A percentile compares a stretch with the other conserved stretches of the same genome.
Conservation (phyloP, 179 eudicot species). For the Sideroxylon spinosum region DNA sequence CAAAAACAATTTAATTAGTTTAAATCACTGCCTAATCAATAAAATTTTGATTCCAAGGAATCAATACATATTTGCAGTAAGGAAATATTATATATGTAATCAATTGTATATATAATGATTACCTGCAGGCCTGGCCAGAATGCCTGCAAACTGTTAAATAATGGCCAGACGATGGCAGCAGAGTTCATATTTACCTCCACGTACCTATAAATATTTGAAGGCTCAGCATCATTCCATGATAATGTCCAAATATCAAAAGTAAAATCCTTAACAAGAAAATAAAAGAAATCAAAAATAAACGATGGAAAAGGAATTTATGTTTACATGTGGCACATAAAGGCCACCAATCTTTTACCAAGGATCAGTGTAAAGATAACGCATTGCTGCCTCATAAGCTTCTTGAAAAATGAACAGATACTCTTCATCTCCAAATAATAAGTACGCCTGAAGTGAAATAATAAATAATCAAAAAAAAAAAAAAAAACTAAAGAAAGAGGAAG, state of each 20-base stretch:
- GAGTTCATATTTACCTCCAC: conserved; percentile 99
- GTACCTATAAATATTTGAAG: conserved; percentile 51
- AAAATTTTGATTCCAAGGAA: conserved; percentile 15
- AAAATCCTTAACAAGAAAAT: conserved; percentile 9
- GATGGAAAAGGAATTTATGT: conserved; percentile 6
- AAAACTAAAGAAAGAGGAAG: not conserved
- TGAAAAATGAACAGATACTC: conserved; percentile 92
- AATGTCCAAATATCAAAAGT: conserved; percentile 3
- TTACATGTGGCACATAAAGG: conserved; percentile 19
- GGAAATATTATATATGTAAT: not conserved
- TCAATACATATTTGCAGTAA: not conserved
- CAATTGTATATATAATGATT: not conserved
- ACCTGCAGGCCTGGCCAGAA: conserved; percentile 99
- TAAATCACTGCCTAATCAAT: conserved; percentile 24
- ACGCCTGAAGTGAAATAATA: conserved; percentile 51
- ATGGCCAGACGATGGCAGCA: conserved; percentile 96
- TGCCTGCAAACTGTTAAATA: conserved; percentile 95
- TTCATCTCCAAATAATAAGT: conserved; percentile 87
- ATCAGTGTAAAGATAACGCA: conserved; percentile 80
- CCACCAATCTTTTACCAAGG: conserved; percentile 62
- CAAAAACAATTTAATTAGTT: conserved; percentile 32
- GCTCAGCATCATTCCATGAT: not conserved
- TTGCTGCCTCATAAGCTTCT: conserved; percentile 96
- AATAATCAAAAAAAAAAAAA: not conserved
- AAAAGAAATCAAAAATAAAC: conserved; percentile 1